Evolutionary conservation across 2,329 filamentous ascomycete species (phyloP), one percentile per base, ranked within the genome.

Genomic region (Helotiales sp.): DNA sequence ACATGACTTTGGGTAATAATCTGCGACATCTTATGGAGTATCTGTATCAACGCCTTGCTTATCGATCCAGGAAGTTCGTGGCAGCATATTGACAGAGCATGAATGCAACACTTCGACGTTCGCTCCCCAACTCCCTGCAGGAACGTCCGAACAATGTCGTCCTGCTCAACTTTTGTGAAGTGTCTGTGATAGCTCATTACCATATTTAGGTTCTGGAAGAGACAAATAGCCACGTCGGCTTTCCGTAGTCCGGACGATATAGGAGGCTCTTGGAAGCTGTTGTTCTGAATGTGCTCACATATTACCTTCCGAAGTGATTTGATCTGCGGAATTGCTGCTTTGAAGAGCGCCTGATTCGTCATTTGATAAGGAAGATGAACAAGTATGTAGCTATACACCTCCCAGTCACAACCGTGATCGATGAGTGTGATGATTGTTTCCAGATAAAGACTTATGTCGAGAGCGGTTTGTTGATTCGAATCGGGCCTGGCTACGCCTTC

Each of bases 1-100:
- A 97, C 89, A 56, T 93, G 86, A 6, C 91, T 87, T 68, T 96
- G 93, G 1, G 95, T 98, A 68, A 99, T 96, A 68, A 97, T 96
- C 66, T 93, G 91, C 1, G 93, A 89, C 90, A 99, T 96, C 71
- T 91, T 93, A 68, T 93, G 89, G 55, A 99, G 80, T 64, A 98
- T 91, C 46, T 86, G 89, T 46, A 93, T 89, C 59, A 98, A 80
- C 19, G 87, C 88, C 70, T 93, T 96, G 70, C 89, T 91, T 52
- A 93, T 90, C 12, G 93, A 93, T 17, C 89, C 81, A 2, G 95
- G 93, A 25, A 97, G 83, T 73, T 99, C 95, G 68, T 97, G 92
- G 71, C 93, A 97, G 76, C 93, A 98, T 59, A 99, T 89, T 0
- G 92, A 93, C 19, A 99, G 78, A 0, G 93, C 93, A 72, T 99